These are phyloP conservation scores for Aphanomyces cochlioides DNA, from an alignment of 352 stramenopile genomes.

Conservation along the genomic window DNA sequence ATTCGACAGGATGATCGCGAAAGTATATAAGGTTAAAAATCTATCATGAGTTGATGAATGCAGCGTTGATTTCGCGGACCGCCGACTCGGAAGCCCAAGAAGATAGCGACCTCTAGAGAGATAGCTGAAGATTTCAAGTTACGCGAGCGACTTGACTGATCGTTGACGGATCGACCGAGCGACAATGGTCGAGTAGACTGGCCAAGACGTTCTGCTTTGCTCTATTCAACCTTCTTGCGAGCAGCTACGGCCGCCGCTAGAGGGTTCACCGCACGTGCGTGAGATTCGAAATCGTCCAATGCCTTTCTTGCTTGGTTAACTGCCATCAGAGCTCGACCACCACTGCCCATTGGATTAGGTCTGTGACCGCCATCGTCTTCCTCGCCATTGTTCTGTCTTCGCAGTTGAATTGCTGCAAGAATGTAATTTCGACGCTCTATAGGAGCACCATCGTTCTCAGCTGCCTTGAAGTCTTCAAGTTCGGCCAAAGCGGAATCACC, in stretches of 20 bases:
- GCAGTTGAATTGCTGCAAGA: slow-evolving; percentile 37
- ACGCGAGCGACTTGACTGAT: slow-evolving; percentile 80
- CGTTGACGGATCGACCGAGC: slow-evolving; percentile 73
- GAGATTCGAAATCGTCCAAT: slow-evolving; percentile 31
- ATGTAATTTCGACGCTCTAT: slow-evolving; percentile 31
- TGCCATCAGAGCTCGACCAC: slow-evolving; percentile 46
- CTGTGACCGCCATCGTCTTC: slow-evolving; percentile 34
- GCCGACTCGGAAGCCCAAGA: too few relatives aligned
- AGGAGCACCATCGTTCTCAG: slow-evolving; percentile 61
- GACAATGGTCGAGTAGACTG: slow-evolving; percentile 68
- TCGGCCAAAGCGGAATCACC: slow-evolving; percentile 60
- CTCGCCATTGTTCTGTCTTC: slow-evolving; percentile 66
- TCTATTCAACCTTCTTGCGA: slow-evolving; percentile 24
- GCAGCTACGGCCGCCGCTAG: slow-evolving; percentile 34
- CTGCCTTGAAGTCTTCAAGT: slow-evolving; percentile 50
- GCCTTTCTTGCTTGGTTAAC: slow-evolving; percentile 44
- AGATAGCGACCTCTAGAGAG: too few relatives aligned
- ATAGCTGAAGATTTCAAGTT: slow-evolving; percentile 47
- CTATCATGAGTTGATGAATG: too few relatives aligned
- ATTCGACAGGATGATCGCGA: too few relatives aligned
- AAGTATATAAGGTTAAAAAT: too few relatives aligned
- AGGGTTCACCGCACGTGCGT: slow-evolving; percentile 37
- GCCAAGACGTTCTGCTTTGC: slow-evolving; percentile 92
- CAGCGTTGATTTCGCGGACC: too few relatives aligned
- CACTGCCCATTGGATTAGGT: slow-evolving; percentile 38